A percentile compares a stretch with the other conserved stretches of the same genome.
Conservation (phyloP, 202 grass and related monocot species). For the Panicum virgatum region DNA sequence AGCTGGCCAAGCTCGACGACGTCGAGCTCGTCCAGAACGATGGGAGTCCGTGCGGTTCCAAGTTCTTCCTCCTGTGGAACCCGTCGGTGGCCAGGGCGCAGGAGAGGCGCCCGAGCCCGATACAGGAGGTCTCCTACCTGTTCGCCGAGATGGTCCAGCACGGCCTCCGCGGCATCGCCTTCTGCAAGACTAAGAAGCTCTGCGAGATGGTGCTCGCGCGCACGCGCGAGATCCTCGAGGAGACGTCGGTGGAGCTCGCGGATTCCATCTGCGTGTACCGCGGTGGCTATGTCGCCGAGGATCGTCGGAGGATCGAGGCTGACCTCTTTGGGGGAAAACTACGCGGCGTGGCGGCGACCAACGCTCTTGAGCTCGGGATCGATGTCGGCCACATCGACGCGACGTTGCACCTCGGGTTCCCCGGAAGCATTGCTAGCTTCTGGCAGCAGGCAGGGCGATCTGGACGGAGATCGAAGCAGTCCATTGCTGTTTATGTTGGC, state of each 20-base stretch:
- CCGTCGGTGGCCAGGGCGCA: background rate
- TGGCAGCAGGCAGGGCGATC: constrained; percentile 48
- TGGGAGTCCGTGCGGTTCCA: constrained; percentile 57
- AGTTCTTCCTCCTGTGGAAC: constrained; percentile 76
- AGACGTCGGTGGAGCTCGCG: background rate
- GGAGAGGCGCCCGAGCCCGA: constrained; percentile 25
- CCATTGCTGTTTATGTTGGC: constrained; percentile 63
- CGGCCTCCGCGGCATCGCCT: constrained; percentile 74
- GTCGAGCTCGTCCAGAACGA: constrained; percentile 56
- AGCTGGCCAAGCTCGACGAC: constrained; percentile 48
- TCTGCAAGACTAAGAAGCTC: constrained; percentile 78
- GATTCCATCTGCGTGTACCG: constrained; percentile 31
- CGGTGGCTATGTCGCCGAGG: constrained; percentile 20
- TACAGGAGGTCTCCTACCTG: constrained; percentile 54
- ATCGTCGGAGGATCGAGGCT: constrained; percentile 53
- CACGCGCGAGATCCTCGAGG: constrained; percentile 44
- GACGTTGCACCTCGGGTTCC: constrained; percentile 57
- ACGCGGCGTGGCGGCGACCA: constrained; percentile 53
- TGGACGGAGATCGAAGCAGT: constrained; percentile 60
- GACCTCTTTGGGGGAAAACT: constrained; percentile 44
- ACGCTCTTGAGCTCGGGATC: constrained; percentile 59
- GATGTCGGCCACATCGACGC: constrained; percentile 59
- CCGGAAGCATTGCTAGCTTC: constrained; percentile 26
- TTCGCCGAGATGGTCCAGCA: constrained; percentile 84
- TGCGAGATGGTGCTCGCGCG: constrained; percentile 62